A percentile compares a stretch with the other conserved stretches of the same genome.
Evolutionary conservation across 1,284 basidiomycete species (phyloP).

Genomic region (Takashimella koratensis): DNA sequence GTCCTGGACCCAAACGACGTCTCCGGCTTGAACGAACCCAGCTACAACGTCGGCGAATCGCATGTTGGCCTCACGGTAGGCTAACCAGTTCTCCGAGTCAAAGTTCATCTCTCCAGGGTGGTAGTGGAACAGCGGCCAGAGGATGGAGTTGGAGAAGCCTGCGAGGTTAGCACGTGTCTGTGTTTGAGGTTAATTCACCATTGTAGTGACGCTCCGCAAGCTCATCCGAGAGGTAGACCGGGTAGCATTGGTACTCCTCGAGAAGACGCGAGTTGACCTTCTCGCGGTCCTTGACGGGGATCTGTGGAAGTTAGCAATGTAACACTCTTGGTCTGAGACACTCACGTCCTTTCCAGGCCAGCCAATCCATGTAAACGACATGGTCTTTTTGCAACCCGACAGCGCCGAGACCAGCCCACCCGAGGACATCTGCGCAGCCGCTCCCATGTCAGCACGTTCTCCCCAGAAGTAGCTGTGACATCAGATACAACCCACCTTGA

Average conservation of each 20-base stretch:
- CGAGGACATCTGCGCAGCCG: constrained; percentile 67
- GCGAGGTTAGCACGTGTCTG: not conserved
- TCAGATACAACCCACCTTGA: constrained; percentile 56
- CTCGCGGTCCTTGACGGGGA: constrained; percentile 79
- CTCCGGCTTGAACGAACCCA: constrained; percentile 69
- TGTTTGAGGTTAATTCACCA: constrained; percentile 48
- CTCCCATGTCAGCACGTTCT: not conserved
- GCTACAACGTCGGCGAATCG: constrained; percentile 86
- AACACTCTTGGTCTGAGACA: constrained; percentile 45
- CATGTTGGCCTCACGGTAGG: constrained; percentile 95
- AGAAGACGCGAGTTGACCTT: constrained; percentile 81
- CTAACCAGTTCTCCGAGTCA: constrained; percentile 96
- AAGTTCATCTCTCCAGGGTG: constrained; percentile 99
- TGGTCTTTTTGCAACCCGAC: constrained; percentile 91
- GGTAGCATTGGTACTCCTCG: constrained; percentile 94
- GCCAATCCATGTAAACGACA: constrained; percentile 94
- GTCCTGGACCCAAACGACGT: constrained; percentile 99
- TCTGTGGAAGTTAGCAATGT: no score
- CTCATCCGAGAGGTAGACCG: constrained; percentile 96
- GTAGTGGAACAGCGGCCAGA: constrained; percentile 99
- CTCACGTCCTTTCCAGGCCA: constrained; percentile 58
- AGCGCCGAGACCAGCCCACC: constrained; percentile 92
- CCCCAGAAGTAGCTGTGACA: not conserved
- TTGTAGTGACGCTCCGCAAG: constrained; percentile 98
- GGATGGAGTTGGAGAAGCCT: constrained; percentile 93